Conservation (phyloP, 2,329 filamentous ascomycete genomes). For the Cytospora piceae region DNA sequence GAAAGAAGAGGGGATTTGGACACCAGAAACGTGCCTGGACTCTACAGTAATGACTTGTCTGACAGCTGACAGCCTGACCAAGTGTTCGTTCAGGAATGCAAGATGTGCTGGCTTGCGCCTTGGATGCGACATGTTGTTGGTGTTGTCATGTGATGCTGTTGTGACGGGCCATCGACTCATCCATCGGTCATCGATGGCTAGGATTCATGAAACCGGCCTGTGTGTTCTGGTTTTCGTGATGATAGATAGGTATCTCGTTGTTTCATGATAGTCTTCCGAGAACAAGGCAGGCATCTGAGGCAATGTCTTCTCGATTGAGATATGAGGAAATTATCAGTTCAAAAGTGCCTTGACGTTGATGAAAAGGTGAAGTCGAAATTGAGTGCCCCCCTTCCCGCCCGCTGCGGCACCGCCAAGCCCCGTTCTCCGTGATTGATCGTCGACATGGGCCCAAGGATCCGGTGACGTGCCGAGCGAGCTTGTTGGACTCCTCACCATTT, state of each 20-base stretch:
- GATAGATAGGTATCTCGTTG: too few relatives aligned
- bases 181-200: neutral
- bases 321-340: neutral
- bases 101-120: neutral
- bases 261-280: neutral
- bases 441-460: neutral
- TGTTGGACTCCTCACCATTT: neutral
- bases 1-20: neutral
- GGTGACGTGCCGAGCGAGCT: neutral
- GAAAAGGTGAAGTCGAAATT: neutral
- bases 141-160: neutral
- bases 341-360: neutral
- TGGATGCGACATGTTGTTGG: neutral
- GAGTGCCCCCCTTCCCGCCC: neutral
- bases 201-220: neutral
- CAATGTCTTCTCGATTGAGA: neutral
- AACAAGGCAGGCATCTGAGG: neutral
- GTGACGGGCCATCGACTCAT: neutral
- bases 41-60: too few relatives aligned
- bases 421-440: neutral
- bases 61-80: neutral
- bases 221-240: neutral
- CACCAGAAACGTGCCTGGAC: neutral
- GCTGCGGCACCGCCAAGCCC: too few relatives aligned
- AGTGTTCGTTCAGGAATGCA: neutral